A percentile compares a stretch with the other conserved stretches of the same genome.
phyloP scores from a whole-genome alignment of 305 asterid species.

The Rubia balearica region DNA sequence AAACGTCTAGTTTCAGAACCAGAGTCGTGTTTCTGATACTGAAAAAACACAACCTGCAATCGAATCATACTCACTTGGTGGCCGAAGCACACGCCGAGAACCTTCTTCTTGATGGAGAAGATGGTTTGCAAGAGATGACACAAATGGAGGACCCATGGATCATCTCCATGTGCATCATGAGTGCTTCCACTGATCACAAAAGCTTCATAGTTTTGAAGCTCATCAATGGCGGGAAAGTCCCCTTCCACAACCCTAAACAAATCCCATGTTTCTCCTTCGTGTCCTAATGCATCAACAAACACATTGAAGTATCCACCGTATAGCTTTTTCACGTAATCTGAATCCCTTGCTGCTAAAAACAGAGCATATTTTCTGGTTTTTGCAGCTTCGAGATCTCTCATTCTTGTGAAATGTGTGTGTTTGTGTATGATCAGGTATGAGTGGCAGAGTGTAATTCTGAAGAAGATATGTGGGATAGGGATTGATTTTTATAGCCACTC shows the following conservation, averaged over 20 bases:
- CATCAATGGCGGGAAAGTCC: constrained; percentile 43
- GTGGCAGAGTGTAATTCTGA: not conserved
- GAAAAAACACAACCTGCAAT: not conserved
- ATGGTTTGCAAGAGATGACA: constrained; percentile 45
- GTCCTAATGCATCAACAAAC: constrained; percentile 48
- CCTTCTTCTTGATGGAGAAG: constrained; percentile 52
- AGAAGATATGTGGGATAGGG: not conserved
- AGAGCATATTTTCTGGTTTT: constrained; percentile 41
- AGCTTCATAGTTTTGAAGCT: constrained; percentile 46
- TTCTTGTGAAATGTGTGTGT: not conserved
- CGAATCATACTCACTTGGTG: constrained; percentile 35
- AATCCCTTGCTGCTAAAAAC: constrained; percentile 49
- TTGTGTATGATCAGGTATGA: not conserved
- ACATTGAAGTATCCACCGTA: constrained; percentile 67
- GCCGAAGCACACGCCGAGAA: constrained; percentile 79
- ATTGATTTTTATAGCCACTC: not conserved
- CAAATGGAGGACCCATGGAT: constrained; percentile 54
- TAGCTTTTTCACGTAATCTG: constrained; percentile 53
- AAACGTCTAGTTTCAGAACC: not conserved
- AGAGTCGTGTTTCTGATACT: not conserved
- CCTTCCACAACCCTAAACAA: constrained; percentile 57
- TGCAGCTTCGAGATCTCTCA: not conserved
- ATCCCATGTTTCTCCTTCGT: constrained; percentile 67
- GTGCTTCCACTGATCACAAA: constrained; percentile 80
- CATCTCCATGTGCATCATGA: constrained; percentile 60